Conservation (phyloP, 345 rosid species). For the rapeseed (Brassica napus) region Da-Ae NC_063449.1:47328501-47329000, state of each 20-base stretch:
- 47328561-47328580: background rate
- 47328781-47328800: background rate
- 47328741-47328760: background rate
- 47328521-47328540: too few species aligned
- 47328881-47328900: background rate
- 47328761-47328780: background rate
- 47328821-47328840: background rate
- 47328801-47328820: background rate
- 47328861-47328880: background rate
- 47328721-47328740: background rate
- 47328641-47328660: background rate
- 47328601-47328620: background rate
- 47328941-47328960: constrained; percentile 13
- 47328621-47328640: background rate
- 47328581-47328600: background rate
- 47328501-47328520: too few species aligned
- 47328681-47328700: constrained; percentile 10
- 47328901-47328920: constrained; percentile 8
- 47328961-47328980: background rate
- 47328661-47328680: constrained; percentile 12
- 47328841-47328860: background rate
- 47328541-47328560: too few species aligned
- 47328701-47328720: background rate
- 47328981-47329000: background rate
- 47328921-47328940: constrained; percentile 22